Percentiles rank a stretch among this genome's conserved stretches.
phyloP scores from a whole-genome alignment of 768 basidiomycete species.

The Pisolithus albus region DNA sequence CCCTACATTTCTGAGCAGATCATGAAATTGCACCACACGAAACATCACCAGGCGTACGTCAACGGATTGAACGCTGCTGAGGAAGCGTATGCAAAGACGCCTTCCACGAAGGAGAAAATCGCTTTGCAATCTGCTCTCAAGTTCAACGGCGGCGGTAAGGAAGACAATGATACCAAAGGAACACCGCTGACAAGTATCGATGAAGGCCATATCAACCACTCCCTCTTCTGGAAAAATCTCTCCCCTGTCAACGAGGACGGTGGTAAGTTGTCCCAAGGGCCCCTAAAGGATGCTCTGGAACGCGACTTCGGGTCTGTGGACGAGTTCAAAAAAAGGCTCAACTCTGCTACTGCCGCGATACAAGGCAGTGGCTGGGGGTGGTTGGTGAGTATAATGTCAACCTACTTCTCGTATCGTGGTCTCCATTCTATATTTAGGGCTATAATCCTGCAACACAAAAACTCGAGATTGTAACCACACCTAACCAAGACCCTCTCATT shows the following conservation, averaged over 20 bases:
- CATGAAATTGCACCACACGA: slow-evolving; percentile 89
- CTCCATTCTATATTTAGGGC: slow-evolving; percentile 39
- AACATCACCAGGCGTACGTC: slow-evolving; percentile 92
- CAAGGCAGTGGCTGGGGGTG: slow-evolving; percentile 99
- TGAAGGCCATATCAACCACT: slow-evolving; percentile 87
- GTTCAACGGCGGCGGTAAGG: slow-evolving; percentile 91
- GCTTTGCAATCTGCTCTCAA: slow-evolving; percentile 86
- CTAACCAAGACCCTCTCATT: slow-evolving; percentile 93
- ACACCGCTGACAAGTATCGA: background rate
- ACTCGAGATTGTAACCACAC: slow-evolving; percentile 87
- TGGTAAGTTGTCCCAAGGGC: slow-evolving; percentile 56
- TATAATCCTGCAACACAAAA: slow-evolving; percentile 58
- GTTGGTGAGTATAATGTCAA: slow-evolving; percentile 50
- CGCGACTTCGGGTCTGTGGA: slow-evolving; percentile 85
- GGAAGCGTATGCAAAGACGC: slow-evolving; percentile 62
- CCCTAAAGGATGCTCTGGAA: slow-evolving; percentile 69
- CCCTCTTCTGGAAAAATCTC: slow-evolving; percentile 97
- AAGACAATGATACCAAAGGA: background rate
- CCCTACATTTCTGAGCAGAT: slow-evolving; percentile 88
- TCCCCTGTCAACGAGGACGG: slow-evolving; percentile 62
- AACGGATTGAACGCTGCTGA: slow-evolving; percentile 92
- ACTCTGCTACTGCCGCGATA: slow-evolving; percentile 81
- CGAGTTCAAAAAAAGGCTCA: slow-evolving; percentile 78
- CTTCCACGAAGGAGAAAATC: slow-evolving; percentile 69
- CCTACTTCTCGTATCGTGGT: background rate